phyloP scores from a whole-genome alignment of 2,329 filamentous ascomycete species.

The Cordyceps javanica region DNA sequence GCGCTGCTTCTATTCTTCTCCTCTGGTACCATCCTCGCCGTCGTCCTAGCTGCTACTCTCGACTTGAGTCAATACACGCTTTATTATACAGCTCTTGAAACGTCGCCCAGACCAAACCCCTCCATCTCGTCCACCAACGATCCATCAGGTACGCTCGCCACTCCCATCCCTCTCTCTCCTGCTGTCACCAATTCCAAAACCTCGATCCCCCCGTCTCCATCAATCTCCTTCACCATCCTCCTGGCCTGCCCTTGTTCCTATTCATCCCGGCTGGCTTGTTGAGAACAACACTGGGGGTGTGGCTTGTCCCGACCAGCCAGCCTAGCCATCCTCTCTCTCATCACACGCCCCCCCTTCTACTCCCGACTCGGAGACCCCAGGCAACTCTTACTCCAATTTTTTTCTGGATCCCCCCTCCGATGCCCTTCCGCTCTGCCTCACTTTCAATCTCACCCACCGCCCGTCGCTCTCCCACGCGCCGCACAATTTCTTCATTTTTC shows the following conservation, averaged over 20 bases:
- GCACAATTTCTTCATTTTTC: slow-evolving; percentile 2
- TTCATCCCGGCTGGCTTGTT: slow-evolving; percentile 7
- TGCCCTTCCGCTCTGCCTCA: slow-evolving; percentile 8
- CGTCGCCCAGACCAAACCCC: neutral
- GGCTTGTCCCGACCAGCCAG: neutral
- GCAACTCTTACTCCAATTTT: slow-evolving; percentile 6
- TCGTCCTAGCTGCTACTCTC: slow-evolving; percentile 4
- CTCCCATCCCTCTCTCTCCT: neutral
- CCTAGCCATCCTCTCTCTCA: neutral
- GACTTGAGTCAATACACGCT: slow-evolving; percentile 1
- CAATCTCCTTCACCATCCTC: neutral
- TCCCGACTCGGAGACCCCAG: neutral
- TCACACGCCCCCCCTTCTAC: neutral
- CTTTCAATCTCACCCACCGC: neutral
- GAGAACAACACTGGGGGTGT: neutral
- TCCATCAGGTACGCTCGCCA: neutral
- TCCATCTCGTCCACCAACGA: neutral
- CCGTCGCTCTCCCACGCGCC: neutral
- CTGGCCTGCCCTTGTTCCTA: neutral
- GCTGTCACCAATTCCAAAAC: slow-evolving; percentile 5
- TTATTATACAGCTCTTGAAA: neutral
- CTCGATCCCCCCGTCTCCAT: neutral
- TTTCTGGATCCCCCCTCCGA: slow-evolving; percentile 12
- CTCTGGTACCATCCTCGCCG: neutral
- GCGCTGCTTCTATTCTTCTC: slow-evolving; percentile 1